A percentile compares a stretch with the other conserved stretches of the same genome.
Evolutionary conservation across 2,329 filamentous ascomycete species (phyloP).

Genomic region (Sordariomycetes sp.): DNA sequence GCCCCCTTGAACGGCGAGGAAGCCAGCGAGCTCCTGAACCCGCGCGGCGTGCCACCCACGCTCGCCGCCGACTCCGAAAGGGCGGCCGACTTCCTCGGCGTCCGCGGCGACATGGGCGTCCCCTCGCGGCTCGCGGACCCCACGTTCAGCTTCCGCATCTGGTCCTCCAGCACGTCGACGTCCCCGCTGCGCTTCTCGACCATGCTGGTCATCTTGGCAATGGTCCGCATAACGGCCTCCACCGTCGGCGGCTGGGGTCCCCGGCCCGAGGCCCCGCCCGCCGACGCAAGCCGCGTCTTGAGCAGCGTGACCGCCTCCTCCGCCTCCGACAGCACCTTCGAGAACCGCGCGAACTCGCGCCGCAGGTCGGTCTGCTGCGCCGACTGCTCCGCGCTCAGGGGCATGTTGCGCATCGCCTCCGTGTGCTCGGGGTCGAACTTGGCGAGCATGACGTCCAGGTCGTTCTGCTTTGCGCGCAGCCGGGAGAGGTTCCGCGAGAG

Average conservation of each 20-base stretch:
- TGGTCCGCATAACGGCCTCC: slow-evolving; percentile 83
- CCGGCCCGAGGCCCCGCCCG: slow-evolving; percentile 33
- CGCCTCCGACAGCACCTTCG: slow-evolving; percentile 60
- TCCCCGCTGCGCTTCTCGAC: slow-evolving; percentile 84
- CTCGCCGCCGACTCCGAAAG: slow-evolving; percentile 24
- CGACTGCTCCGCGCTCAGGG: slow-evolving; percentile 73
- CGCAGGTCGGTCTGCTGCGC: slow-evolving; percentile 76
- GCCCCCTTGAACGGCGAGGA: slow-evolving; percentile 17
- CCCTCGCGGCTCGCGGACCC: slow-evolving; percentile 27
- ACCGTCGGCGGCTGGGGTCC: slow-evolving; percentile 59
- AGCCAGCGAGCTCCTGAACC: slow-evolving; percentile 19
- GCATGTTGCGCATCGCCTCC: slow-evolving; percentile 53
- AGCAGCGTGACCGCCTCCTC: slow-evolving; percentile 73
- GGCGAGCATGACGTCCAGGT: slow-evolving; percentile 61
- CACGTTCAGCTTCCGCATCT: slow-evolving; percentile 62
- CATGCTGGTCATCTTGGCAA: slow-evolving; percentile 84
- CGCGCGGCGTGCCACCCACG: slow-evolving; percentile 19
- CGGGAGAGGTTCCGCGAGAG: slow-evolving; percentile 57
- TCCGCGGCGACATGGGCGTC: slow-evolving; percentile 20
- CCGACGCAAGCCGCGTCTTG: slow-evolving; percentile 59
- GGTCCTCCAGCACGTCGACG: slow-evolving; percentile 77
- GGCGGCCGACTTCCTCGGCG: slow-evolving; percentile 20
- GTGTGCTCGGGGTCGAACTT: slow-evolving; percentile 54
- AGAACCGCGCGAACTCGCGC: slow-evolving; percentile 58
- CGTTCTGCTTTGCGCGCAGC: slow-evolving; percentile 62